These are phyloP conservation scores for Leccinum boreale DNA, from an alignment of 768 basidiomycete genomes.

Conservation along the genomic window DNA sequence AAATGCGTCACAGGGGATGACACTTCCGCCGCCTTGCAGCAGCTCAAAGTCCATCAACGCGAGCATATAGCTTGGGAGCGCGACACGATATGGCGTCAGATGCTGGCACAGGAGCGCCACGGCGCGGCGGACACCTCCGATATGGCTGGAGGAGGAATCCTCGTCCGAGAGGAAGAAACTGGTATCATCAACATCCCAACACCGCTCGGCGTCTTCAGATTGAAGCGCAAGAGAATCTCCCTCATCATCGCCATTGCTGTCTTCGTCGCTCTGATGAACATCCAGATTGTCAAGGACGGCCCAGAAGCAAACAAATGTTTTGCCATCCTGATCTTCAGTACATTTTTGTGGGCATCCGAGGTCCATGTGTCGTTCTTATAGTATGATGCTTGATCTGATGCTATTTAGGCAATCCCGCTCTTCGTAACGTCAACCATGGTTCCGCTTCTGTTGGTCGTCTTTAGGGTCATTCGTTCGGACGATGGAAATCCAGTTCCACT, in stretches of 20 bases:
- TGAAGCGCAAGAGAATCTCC: slow-evolving; percentile 63
- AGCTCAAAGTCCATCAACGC: slow-evolving; percentile 84
- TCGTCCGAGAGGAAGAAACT: slow-evolving; percentile 41
- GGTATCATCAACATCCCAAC: slow-evolving; percentile 48
- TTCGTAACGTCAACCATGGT: too few species aligned
- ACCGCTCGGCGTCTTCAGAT: slow-evolving; percentile 59
- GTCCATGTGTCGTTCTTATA: slow-evolving; percentile 22
- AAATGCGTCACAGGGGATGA: slow-evolving; percentile 83
- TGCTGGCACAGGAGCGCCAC: slow-evolving; percentile 80
- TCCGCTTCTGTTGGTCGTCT: too few species aligned
- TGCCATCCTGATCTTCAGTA: slow-evolving; percentile 86
- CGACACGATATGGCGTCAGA: slow-evolving; percentile 96
- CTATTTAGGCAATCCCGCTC: too few species aligned
- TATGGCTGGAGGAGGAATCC: slow-evolving; percentile 37
- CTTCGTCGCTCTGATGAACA: slow-evolving; percentile 59
- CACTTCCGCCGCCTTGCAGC: slow-evolving; percentile 64
- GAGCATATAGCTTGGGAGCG: slow-evolving; percentile 97
- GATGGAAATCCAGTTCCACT: too few species aligned
- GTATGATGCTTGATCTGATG: too few species aligned
- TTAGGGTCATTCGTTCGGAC: too few species aligned
- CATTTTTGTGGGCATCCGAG: slow-evolving; percentile 97
- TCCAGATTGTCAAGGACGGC: slow-evolving; percentile 50
- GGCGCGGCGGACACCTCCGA: slow-evolving; percentile 42
- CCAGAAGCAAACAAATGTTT: slow-evolving; percentile 84
- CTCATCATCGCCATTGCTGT: slow-evolving; percentile 50